Evolutionary conservation across 805 yeast species (phyloP).

Genomic region (Kluyveromyces nonfermentans): DNA sequence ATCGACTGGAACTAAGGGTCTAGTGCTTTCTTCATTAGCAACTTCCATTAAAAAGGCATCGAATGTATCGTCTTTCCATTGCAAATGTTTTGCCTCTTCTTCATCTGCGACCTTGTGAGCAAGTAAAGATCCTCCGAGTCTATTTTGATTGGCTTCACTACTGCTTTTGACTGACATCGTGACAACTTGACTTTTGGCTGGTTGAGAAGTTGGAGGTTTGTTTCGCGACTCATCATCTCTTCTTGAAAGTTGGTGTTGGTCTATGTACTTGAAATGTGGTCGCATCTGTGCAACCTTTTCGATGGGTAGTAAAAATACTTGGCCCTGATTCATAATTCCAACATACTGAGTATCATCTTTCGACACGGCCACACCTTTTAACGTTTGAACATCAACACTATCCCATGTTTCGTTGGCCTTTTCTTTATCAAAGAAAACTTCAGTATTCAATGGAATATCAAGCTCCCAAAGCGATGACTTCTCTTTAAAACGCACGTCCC

Average conservation of each 20-base stretch:
- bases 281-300: constrained; percentile 66
- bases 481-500: constrained; percentile 48
- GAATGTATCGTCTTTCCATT: constrained; percentile 37
- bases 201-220: constrained; percentile 29
- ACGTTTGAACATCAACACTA: constrained; percentile 46
- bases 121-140: constrained; percentile 60
- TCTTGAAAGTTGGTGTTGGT: constrained; percentile 41
- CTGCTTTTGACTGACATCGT: constrained; percentile 67
- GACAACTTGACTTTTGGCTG: constrained; percentile 49
- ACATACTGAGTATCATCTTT: constrained; percentile 42
- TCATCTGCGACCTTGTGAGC: constrained; percentile 58
- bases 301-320: constrained; percentile 55
- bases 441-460: constrained; percentile 64
- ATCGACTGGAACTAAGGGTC: constrained; percentile 19
- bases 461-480: constrained; percentile 59
- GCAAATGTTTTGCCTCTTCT: constrained; percentile 37
- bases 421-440: constrained; percentile 53
- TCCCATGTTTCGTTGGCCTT: constrained; percentile 57
- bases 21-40: constrained; percentile 14
- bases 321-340: constrained; percentile 37
- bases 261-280: constrained; percentile 74
- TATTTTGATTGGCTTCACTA: constrained; percentile 45
- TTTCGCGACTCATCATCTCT: constrained; percentile 35
- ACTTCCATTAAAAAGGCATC: constrained; percentile 22
- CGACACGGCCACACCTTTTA: constrained; percentile 59